Base-by-base conservation (phyloP, 805 yeast genomes). In the Saccharomyces kudriavzevii region DNA sequence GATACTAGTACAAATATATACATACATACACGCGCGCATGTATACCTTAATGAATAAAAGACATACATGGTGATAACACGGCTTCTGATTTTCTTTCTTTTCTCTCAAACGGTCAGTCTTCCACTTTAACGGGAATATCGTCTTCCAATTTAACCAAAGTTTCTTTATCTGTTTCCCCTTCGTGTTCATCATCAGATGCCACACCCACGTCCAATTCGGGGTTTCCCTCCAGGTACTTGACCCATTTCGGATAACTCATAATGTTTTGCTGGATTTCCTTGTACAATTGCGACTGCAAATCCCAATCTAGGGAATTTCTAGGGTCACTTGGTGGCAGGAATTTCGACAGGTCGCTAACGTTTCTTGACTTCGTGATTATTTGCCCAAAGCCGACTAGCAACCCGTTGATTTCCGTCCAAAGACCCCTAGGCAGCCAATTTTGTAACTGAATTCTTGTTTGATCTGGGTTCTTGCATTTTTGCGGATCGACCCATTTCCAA, bases 301-400 rank as follows among this genome's bases (percentile, higher is more conserved):
- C 43, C 43, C 43, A 35, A 35, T 35, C 43, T 5, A 35, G 17
- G 43, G 24, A 35, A 17, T 17, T 35, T 6, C 43, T 35, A 8
- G 24, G 43, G 17, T 35, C 43, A 17, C 17, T 9, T 17, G 43
- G 11, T 17, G 43, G 43, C 43, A 35, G 17, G 29, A 45, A 45
- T 45, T 26, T 22, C 13, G n/a, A 25, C 22, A 25, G 8, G 22
- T 27, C 48, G 9, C 48, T 10, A 2, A 25, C 31, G 30, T 45
- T 45, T 52, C 84, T 76, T 0, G 96, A 87, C 8, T 82, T 77
- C 65, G 97, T 91, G 2, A 91, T 78, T 0, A 85, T 83, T 67
- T 91, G 98, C 9, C 98, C 98, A 74, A 90, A 91, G 4, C 98
- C 97, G 8, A 91, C 98, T 5, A 92, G 69, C 9, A 86, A 67